Base-by-base conservation (phyloP, 768 basidiomycete species). In the Mycena maculata region DNA sequence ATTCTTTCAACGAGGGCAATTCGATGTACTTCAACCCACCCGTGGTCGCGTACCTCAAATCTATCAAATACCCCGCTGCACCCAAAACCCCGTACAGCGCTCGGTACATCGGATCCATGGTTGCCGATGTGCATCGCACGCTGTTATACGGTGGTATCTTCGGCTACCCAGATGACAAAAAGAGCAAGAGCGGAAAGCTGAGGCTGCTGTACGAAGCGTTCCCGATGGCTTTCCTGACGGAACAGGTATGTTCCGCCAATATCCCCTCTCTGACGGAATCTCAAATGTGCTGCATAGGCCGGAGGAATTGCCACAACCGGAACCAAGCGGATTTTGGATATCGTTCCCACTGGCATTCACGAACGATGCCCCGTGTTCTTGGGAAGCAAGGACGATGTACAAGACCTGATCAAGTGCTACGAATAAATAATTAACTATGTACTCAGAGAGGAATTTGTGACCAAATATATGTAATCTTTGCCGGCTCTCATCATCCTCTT, bases 1-100 rank as follows among this genome's bases (percentile, higher is more conserved):
- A 99, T 83, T 98, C 96, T 4, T 97, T 99, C 86, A 99, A 99
- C 78, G 98, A 99, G 82, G 98, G 98, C 67, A 99, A 99, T 83
- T 88, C 95, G 33, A 85, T 94, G 86, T 96, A 96, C 82, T 99
- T 98, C 84, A 83, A 96, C 79, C 79, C 87, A 50, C 95, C 93
- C 20, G 92, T 94, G 52, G 81, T 81, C 54, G 87, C 89, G 45
- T 97, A 97, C 80, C 87, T 97, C 65, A 90, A 93, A 68, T 93
- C 92, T 69, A 94, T 97, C 87, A 97, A 99, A 81, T 95, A 87
- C 78, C 96, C 97, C 1, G 77, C 87, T 48, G 78, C 87, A 53
- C 90, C 89, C 36, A 95, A 91, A 78, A 82, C 88, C 27, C 96
- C 97, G 12, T 97, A 98, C 76, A 94, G 92, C 68, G 90, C 93